Evolutionary conservation across 495 filamentous ascomycete genomes (phyloP), one percentile per base, ranked within the genome.

Genomic region (Pyronema domesticum): DNA sequence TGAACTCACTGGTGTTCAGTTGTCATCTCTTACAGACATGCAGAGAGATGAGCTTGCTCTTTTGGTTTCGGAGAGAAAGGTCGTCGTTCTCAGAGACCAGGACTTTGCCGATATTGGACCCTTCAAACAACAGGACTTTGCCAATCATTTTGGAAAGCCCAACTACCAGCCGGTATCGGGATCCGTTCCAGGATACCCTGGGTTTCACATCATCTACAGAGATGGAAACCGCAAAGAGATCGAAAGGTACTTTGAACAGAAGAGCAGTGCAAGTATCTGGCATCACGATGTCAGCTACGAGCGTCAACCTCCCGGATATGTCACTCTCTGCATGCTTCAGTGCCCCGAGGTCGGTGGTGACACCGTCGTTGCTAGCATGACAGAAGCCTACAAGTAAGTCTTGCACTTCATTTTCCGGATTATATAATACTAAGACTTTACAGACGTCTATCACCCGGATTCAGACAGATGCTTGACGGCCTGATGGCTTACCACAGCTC

Each of bases 11-110:
- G 85, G 85, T 33, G 71, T 88, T 13, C 84, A 91, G 67, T 73
- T 94, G 49, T 82, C 75, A 72, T 69, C 73, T 43, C 74, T 94
- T 17, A 77, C 68, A 52, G 49, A 71, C 34, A 75, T 75, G 2
- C 85, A 80, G 53, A 89, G 86, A 67, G 82, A 91, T 63, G 80
- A 91, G 67, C 75, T 94, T 4, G 86, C 86, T 3, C 76, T 85
- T 3, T 77, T 84, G 52, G 81, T 86, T 6, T 83, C 85, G 3
- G 76, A 87, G 68, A 74, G 81, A 54, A 87, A 86, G 61, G 83
- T 89, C 0, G 80, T 89, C 15, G 84, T 78, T 3, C 89, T 94
- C 74, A 73, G 81, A 23, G 76, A 80, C 63, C 85, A 91, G 63
- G 81, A 88, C 60, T 79, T 94, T 56, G 80, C 80, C 48, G 75